A percentile compares a stretch with the other conserved stretches of the same genome.
These are phyloP conservation scores for Alternaria sp. DNA, from an alignment of 2,329 filamentous ascomycete genomes.

Conservation along the genomic window DNA sequence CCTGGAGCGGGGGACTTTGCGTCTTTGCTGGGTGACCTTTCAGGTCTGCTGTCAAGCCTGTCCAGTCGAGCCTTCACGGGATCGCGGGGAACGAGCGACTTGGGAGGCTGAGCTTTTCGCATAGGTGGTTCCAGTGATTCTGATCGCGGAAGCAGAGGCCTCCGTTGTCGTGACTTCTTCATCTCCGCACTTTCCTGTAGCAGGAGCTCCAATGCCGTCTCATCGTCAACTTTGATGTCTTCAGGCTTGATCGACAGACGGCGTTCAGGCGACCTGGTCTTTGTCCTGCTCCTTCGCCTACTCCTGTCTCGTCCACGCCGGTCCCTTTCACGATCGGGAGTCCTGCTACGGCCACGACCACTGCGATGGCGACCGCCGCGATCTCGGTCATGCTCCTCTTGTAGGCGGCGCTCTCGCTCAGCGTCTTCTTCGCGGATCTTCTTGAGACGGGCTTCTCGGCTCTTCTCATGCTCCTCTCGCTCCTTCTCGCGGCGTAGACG, in stretches of 20 bases:
- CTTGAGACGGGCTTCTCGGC: conserved; percentile 54
- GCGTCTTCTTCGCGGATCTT: conserved; percentile 42
- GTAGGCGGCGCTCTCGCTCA: conserved; percentile 44
- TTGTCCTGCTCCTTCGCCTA: conserved; percentile 29
- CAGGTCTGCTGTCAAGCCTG: conserved; percentile 37
- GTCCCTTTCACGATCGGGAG: conserved; percentile 31
- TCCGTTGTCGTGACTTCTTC: conserved; percentile 45
- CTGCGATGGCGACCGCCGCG: conserved; percentile 49
- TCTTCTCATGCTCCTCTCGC: conserved; percentile 48
- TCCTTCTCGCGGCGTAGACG: conserved; percentile 55
- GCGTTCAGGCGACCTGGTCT: conserved; percentile 33
- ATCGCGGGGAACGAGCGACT: conserved; percentile 45
- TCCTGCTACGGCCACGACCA: conserved; percentile 35
- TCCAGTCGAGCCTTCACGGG: conserved; percentile 37
- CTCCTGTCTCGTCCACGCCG: conserved; percentile 31
- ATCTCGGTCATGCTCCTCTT: conserved; percentile 60
- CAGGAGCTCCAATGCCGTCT: conserved; percentile 42
- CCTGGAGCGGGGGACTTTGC: conserved; percentile 10
- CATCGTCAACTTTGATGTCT: conserved; percentile 48
- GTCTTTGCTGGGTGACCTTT: conserved; percentile 34
- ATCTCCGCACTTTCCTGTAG: conserved; percentile 47
- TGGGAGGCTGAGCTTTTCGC: conserved; percentile 45
- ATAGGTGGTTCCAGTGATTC: conserved; percentile 49
- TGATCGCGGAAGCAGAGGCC: conserved; percentile 46
- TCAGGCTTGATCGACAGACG: conserved; percentile 33